Evolutionary conservation across 2,329 filamentous ascomycete genomes (phyloP).

Genomic region (Fusarium vanettenii): DNA sequence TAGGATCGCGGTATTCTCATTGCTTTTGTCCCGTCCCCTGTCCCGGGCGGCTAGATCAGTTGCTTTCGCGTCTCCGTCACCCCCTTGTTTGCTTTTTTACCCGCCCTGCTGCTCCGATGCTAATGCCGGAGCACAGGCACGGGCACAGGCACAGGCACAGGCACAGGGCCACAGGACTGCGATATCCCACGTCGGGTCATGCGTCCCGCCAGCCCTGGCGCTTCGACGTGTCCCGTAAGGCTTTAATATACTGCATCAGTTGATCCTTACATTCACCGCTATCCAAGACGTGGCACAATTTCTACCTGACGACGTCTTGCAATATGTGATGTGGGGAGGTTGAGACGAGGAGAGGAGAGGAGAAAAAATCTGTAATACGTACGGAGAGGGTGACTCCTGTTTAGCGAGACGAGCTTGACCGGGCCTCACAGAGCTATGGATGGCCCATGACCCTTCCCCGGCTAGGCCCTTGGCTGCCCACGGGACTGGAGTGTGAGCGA

Average conservation of each 20-base stretch:
- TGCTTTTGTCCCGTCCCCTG: neutral
- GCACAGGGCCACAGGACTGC: neutral
- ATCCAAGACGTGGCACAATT: neutral
- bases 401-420: conserved; percentile 1
- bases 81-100: neutral
- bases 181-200: neutral
- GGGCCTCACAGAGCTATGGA: neutral
- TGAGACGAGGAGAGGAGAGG: neutral
- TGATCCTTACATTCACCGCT: conserved; percentile 1
- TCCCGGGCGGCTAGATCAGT: neutral
- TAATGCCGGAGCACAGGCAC: neutral
- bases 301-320: neutral
- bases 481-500: neutral
- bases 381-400: neutral
- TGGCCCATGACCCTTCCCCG: neutral
- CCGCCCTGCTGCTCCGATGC: neutral
- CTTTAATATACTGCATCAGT: neutral
- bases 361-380: neutral
- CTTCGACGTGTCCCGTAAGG: neutral
- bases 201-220: neutral
- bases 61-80: neutral
- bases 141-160: neutral
- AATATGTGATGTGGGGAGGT: conserved; percentile 1
- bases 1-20: neutral
- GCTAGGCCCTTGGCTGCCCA: neutral